A percentile compares a stretch with the other conserved stretches of the same genome.
These are phyloP conservation scores for Apophysomyces variabilis DNA, from an alignment of 371 early-diverging fungal genomes.

Conservation along the genomic window DNA sequence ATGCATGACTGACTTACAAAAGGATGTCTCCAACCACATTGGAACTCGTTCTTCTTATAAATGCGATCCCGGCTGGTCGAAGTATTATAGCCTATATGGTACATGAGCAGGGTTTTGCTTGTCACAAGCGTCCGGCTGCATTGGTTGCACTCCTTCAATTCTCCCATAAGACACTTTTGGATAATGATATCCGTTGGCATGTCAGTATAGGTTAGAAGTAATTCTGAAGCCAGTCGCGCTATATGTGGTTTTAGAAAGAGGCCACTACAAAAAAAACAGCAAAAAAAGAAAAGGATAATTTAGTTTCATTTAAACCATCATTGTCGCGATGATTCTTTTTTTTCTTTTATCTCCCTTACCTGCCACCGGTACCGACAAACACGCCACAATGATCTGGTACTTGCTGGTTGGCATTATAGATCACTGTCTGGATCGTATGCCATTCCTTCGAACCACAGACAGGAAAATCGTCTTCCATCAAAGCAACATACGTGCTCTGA, in stretches of 20 bases:
- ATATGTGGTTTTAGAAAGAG: constrained; percentile 56
- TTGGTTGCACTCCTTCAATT: constrained; percentile 47
- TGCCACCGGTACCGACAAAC: constrained; percentile 70
- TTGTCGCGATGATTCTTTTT: not conserved
- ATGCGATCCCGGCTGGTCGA: constrained; percentile 58
- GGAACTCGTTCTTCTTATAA: constrained; percentile 63
- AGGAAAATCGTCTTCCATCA: constrained; percentile 69
- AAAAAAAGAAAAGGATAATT: not conserved
- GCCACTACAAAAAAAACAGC: constrained; percentile 34
- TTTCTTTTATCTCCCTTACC: constrained; percentile 24
- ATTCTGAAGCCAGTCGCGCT: constrained; percentile 43
- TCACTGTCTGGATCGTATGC: constrained; percentile 57
- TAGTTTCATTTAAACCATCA: too few relatives aligned
- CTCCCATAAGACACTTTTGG: constrained; percentile 60
- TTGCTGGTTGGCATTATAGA: constrained; percentile 51
- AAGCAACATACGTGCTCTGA: constrained; percentile 50
- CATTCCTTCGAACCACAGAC: constrained; percentile 58
- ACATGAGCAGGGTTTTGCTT: constrained; percentile 58
- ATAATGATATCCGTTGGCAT: constrained; percentile 63
- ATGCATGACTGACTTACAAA: constrained; percentile 52
- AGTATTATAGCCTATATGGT: constrained; percentile 67
- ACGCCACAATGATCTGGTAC: constrained; percentile 61
- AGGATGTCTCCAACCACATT: constrained; percentile 71
- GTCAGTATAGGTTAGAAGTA: constrained; percentile 41
- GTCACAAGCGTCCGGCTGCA: constrained; percentile 49